Base-by-base conservation (phyloP, 2,329 filamentous ascomycete species). In the Leptodontidium sp. region DNA sequence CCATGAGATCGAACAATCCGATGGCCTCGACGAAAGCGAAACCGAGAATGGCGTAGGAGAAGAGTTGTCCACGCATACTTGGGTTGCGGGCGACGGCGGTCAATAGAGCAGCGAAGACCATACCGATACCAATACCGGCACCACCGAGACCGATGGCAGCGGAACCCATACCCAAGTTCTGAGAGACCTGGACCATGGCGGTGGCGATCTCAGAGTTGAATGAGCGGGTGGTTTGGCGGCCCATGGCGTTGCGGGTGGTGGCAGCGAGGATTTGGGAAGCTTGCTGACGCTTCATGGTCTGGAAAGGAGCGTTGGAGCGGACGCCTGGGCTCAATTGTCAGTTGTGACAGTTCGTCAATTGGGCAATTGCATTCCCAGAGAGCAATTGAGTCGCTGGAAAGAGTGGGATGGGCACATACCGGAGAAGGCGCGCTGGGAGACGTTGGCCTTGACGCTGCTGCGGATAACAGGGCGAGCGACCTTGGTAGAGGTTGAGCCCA, bases 1-100 rank as follows among this genome's bases (percentile, higher is more conserved):
- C 89, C 91, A 94, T 94, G 81, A 93, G 90, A 81, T 93, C 91
- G 90, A 93, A 93, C 81, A 93, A 90, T 91, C 91, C 91, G 79
- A 93, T 93, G 86, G 93, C 93, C 84, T 96, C 93, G 84, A 94
- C 93, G 91, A 96, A 96, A 82, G 93, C 93, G 87, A 96, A 96
- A 87, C 93, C 93, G 82, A 96, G 87, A 92, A 96, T 95, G 89
- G 93, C 93, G 86, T 96, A 95, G 78, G 92, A 93, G 92, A 96
- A 97, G 81, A 97, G 93, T 90, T 97, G 93, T 83, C 93, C 93
- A 87, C 93, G 91, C 86, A 97, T 92, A 81, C 91, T 92, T 81
- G 93, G 93, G 92, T 97, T 97, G 87, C 93, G 93, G 87, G 93
- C 92, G 83, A 96, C 93, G 86, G 90, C 90, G 85, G 92, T 90